Evolutionary conservation across 2,329 filamentous ascomycete species (phyloP), one percentile per base, ranked within the genome.

Genomic region (Daldinia sp.): DNA sequence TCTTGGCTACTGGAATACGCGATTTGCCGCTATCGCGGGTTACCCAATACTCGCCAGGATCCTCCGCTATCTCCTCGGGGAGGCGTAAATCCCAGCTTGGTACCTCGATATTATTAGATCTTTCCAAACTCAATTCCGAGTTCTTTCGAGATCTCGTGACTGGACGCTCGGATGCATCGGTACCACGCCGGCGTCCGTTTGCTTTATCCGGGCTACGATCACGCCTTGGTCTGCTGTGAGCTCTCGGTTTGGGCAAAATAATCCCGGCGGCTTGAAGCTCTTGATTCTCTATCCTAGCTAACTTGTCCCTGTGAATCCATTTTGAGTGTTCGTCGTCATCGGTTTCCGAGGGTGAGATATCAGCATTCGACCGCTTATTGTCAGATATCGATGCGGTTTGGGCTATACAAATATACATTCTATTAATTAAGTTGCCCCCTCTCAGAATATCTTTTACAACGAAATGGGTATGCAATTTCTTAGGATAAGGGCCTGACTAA

Each of bases 301-400:
- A 82, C 81, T 95, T 95, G 80, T 96, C 93, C 63, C 93, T 85
- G 76, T 96, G 93, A 74, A 96, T 95, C 93, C 93, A 96, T 79
- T 93, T 91, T 35, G 89, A 92, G 68, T 88, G 85, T 68, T 91
- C 89, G 37, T 84, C 81, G 28, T 84, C 82, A 6, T 84, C 81
- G 7, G 72, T 72, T 10, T 75, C 74, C 61, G 77, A 58, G 37
- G 78, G 75, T 23, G 73, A 65, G 37, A 72, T 61, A 42, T 78
- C 74, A 26, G 81, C 77, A 51, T 76, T 75, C 35, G 75, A 63
- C 30, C 75, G 77, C 56, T 77, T 78, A 6, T 72, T 74, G 28
- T 75, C 73, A 10, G 74, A 70, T 41, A 57, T 64, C 51, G 63
- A 70, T 30, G 55, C 66, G n/a, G 70, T 66, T 23, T 73, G 74